phyloP scores from a whole-genome alignment of 2,329 filamentous ascomycete species.

The Exophiala viscosa region DNA sequence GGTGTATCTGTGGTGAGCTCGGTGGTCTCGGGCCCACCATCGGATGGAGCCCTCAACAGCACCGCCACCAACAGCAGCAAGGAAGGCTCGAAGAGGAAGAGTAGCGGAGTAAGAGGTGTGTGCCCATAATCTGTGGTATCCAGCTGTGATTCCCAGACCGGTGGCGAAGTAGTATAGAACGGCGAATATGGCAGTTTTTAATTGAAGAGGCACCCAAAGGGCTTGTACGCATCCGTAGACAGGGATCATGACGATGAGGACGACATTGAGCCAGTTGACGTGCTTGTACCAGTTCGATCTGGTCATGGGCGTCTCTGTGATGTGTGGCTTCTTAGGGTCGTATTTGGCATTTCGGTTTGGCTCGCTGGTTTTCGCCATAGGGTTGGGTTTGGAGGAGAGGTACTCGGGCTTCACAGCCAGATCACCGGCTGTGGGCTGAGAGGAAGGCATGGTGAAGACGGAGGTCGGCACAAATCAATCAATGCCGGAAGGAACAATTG shows the following conservation, averaged over 20 bases:
- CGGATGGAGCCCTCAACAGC: constrained; percentile 81
- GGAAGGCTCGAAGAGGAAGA: constrained; percentile 72
- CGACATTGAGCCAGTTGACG: constrained; percentile 88
- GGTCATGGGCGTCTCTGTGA: constrained; percentile 77
- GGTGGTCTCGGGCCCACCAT: constrained; percentile 86
- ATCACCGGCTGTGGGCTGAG: constrained; percentile 48
- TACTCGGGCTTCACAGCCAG: constrained; percentile 49
- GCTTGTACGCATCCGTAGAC: constrained; percentile 68
- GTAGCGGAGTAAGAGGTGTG: constrained; percentile 78
- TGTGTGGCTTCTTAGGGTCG: constrained; percentile 73
- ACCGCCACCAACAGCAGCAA: constrained; percentile 75
- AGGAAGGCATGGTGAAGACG: constrained; percentile 46
- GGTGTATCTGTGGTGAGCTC: constrained; percentile 86
- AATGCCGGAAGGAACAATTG: neutral
- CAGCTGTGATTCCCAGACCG: constrained; percentile 73
- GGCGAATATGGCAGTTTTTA: constrained; percentile 69
- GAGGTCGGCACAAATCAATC: constrained; percentile 7
- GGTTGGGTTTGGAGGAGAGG: constrained; percentile 41
- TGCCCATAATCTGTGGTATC: constrained; percentile 81
- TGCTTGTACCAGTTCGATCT: constrained; percentile 84
- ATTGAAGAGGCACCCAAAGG: constrained; percentile 71
- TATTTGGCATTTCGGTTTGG: constrained; percentile 52
- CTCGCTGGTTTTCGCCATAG: constrained; percentile 50
- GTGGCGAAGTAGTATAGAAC: constrained; percentile 80
- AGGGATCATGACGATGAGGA: constrained; percentile 74